A percentile compares a stretch with the other conserved stretches of the same genome.
Conservation (phyloP, 139 green algal genomes). For the Coccomyxa sp. region DNA sequence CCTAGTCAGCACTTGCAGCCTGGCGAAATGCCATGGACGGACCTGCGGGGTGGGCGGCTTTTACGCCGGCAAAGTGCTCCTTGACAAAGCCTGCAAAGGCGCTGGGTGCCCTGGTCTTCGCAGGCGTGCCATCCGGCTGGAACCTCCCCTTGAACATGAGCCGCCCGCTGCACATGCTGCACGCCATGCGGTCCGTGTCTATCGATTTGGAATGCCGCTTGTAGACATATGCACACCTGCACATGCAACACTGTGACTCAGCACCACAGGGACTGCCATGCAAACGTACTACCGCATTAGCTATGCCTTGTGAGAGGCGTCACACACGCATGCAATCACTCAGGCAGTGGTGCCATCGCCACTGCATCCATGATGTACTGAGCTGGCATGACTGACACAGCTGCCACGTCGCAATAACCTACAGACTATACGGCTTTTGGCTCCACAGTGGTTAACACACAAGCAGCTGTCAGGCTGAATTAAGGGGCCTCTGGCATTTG, state of each 20-base stretch:
- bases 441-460: no score
- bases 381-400: background rate
- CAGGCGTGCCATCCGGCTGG: constrained; percentile 31
- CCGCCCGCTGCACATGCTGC: constrained; percentile 33
- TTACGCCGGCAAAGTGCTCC: constrained; percentile 35
- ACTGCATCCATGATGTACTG: background rate
- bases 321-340: background rate
- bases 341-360: background rate
- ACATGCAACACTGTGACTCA: background rate
- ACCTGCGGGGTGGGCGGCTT: constrained; percentile 11
- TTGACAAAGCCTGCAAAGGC: constrained; percentile 30
- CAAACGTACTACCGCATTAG: background rate
- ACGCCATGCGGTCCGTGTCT: constrained; percentile 41
- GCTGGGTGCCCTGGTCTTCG: background rate
- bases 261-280: background rate
- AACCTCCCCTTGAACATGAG: constrained; percentile 49
- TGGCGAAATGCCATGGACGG: no score
- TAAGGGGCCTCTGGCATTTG: no score
- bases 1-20: no score
- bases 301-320: background rate
- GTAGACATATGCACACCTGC: constrained; percentile 37
- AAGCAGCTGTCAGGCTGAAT: background rate
- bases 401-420: background rate
- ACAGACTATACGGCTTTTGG: background rate
- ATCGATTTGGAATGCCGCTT: constrained; percentile 59